Percentiles rank a stretch among this genome's conserved stretches.
Evolutionary conservation across 768 basidiomycete species (phyloP).

Genomic region (Lentinula aciculospora): DNA sequence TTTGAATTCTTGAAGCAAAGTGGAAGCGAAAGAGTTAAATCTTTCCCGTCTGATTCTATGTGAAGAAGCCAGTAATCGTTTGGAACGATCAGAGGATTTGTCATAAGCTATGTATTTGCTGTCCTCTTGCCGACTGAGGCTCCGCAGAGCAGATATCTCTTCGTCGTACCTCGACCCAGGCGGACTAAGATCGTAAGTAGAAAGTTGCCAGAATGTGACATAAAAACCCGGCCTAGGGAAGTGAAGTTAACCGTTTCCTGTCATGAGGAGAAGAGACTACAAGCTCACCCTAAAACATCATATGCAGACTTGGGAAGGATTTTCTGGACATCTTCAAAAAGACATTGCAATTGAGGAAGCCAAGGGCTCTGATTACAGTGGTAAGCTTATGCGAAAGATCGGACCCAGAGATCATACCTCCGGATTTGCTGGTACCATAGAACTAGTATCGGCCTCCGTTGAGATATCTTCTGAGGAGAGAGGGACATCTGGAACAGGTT

Average conservation of each 20-base stretch:
- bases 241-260: not conserved
- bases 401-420: slow-evolving; percentile 28
- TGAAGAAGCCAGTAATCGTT: slow-evolving; percentile 47
- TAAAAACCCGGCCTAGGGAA: slow-evolving; percentile 82
- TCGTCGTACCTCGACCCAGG: slow-evolving; percentile 77
- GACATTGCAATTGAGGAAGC: slow-evolving; percentile 64
- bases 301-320: slow-evolving; percentile 62
- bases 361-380: slow-evolving; percentile 58
- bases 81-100: slow-evolving; percentile 60
- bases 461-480: slow-evolving; percentile 31
- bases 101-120: slow-evolving; percentile 58
- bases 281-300: slow-evolving; percentile 66
- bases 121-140: slow-evolving; percentile 66
- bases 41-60: slow-evolving; percentile 64
- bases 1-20: slow-evolving; percentile 65
- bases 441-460: slow-evolving; percentile 48
- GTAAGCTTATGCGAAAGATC: not conserved
- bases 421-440: slow-evolving; percentile 20
- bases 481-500: slow-evolving; percentile 21
- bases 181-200: slow-evolving; percentile 82
- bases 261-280: not conserved
- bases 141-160: slow-evolving; percentile 56
- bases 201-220: slow-evolving; percentile 94
- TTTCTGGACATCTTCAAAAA: slow-evolving; percentile 73
- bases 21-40: slow-evolving; percentile 53